Evolutionary conservation across 2,329 filamentous ascomycete genomes (phyloP), one percentile per base, ranked within the genome.

Genomic region (Colletotrichum tropicale): DNA sequence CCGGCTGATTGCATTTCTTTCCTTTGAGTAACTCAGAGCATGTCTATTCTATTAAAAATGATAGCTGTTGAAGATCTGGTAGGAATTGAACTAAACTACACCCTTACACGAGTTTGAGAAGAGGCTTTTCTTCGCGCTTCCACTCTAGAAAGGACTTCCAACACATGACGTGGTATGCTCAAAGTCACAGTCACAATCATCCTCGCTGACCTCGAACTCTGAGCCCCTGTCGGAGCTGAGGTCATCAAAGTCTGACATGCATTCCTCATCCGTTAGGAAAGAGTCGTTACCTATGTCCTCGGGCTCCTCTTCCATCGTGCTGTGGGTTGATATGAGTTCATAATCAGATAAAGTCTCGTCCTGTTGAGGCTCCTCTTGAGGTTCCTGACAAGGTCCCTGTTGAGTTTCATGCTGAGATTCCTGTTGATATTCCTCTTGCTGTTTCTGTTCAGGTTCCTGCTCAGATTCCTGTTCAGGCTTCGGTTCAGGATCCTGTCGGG

Each of bases 141-240:
- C 34, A 36, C 13, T 36, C 34, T 36, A 36, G 3, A 36, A 1
- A 0, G 0, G 6, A 15, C 7, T 15, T 36, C 0, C 34, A 0
- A 0, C 34, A 36, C 34, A 36, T 36, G 34, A 4, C 13, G 13
- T 36, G 34, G 16, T 16, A 6, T 13, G 13, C 16, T 8, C 6
- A 16, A 16, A 16, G 34, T 36, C 34, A 36, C 16, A 6, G 15
- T 36, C 15, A 36, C 6, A 38, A 18, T 48, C 38, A 48, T 48
- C 38, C 1, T 48, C 38, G 38, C 38, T 48, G 38, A 48, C 5
- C 38, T 48, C 38, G 38, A 48, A 1, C 9, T 48, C 38, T 48
- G 9, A 12, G 1, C 18, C 38, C 0, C 38, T n/a, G 18, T 43
- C 8, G 38, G 5, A 43, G 38, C 18, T n/a, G 38, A 48, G 9